Percentiles rank a stretch among this genome's conserved stretches.
phyloP scores from a whole-genome alignment of 2,329 filamentous ascomycete species.

The Dactylonectria macrodidyma region DNA sequence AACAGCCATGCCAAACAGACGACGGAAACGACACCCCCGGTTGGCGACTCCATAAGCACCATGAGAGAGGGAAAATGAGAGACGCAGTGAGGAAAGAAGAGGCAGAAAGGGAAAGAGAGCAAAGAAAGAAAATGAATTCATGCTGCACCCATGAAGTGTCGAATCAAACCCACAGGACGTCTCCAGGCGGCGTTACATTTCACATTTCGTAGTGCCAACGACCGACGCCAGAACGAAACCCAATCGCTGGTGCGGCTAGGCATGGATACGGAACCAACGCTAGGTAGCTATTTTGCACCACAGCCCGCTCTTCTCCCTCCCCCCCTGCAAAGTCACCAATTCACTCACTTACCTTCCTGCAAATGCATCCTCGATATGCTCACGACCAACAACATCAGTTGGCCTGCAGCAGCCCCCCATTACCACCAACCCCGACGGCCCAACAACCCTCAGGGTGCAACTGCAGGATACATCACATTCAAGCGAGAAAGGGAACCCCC shows the following conservation, averaged over 20 bases:
- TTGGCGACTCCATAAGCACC: neutral
- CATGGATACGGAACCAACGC: slow-evolving; percentile 1
- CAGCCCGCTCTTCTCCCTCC: too few species aligned
- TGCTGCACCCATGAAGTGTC: neutral
- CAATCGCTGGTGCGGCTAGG: slow-evolving; percentile 16
- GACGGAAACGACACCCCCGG: neutral
- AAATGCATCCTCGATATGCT: neutral
- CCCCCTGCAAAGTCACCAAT: neutral
- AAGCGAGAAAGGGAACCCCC: slow-evolving; percentile 21
- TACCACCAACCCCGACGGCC: too few species aligned
- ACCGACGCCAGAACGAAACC: neutral
- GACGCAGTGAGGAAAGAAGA: too few species aligned
- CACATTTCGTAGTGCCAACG: neutral
- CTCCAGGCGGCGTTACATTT: neutral
- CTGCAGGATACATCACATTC: neutral
- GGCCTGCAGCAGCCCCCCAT: neutral
- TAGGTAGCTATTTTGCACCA: too few species aligned
- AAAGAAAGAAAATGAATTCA: neutral
- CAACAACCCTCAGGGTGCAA: too few species aligned
- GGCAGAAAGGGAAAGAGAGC: neutral
- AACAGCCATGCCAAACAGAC: neutral
- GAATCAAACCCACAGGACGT: neutral
- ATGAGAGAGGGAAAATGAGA: neutral
- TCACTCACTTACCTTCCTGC: neutral
- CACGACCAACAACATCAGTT: neutral